Conservation (phyloP, 2,329 filamentous ascomycete genomes). For the Aspergillus sp. region DNA sequence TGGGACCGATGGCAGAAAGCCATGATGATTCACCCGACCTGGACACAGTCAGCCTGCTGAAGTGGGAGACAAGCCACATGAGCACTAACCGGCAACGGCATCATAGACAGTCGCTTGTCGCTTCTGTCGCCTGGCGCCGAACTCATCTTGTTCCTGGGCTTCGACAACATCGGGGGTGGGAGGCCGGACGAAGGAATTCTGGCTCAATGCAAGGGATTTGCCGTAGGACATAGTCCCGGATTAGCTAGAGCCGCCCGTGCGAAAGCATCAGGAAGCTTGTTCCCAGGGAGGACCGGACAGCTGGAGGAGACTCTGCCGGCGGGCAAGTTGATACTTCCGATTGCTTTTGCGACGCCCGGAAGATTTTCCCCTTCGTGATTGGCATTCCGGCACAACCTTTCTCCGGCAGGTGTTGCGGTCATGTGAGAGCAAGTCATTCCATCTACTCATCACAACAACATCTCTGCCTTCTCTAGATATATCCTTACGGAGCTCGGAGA, state of each 20-base stretch:
- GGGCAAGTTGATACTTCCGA: background rate
- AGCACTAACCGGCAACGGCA: conserved; percentile 55
- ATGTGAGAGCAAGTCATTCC: background rate
- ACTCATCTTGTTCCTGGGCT: conserved; percentile 8
- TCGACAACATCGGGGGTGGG: conserved; percentile 8
- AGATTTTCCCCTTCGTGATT: background rate
- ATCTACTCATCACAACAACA: background rate
- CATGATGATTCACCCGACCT: conserved; percentile 50
- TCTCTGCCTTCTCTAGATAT: background rate
- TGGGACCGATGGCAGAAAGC: conserved; percentile 31
- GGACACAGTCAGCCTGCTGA: conserved; percentile 17
- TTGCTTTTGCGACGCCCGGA: background rate
- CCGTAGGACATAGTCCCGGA: conserved; percentile 24
- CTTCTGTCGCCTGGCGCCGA: conserved; percentile 23
- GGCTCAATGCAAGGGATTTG: conserved; percentile 24
- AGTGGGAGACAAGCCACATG: background rate
- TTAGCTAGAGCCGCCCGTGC: background rate
- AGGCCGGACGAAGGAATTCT: conserved; percentile 22
- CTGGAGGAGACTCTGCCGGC: background rate
- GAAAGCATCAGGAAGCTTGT: conserved; percentile 17
- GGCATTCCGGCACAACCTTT: background rate
- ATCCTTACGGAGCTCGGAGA: too few relatives aligned
- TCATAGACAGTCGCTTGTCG: conserved; percentile 57
- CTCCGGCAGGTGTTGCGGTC: background rate
- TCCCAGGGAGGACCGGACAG: background rate